Evolutionary conservation across 352 stramenopile genomes (phyloP).

Genomic region (Globisporangium uncinulatum): DNA sequence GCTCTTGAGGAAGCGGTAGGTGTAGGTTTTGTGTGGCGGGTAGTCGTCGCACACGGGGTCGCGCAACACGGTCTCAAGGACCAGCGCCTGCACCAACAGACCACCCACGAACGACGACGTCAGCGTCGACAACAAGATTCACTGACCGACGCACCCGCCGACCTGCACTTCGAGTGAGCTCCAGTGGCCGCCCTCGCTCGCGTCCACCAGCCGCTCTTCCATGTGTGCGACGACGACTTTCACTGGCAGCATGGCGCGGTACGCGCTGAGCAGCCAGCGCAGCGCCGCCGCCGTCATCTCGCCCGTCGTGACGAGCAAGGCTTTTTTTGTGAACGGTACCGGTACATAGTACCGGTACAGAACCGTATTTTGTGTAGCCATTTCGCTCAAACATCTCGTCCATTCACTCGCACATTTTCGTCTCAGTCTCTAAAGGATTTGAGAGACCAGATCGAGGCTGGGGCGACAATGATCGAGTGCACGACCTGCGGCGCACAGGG

Average conservation of each 20-base stretch:
- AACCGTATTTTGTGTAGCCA: too few species aligned
- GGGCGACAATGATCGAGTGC: constrained; percentile 57
- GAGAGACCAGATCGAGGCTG: too few species aligned
- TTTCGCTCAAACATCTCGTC: too few species aligned
- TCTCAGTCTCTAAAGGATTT: too few species aligned
- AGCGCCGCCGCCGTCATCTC: constrained; percentile 6
- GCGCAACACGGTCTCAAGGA: constrained; percentile 47
- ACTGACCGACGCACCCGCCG: neutral
- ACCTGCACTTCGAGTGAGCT: constrained; percentile 56
- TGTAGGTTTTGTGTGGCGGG: constrained; percentile 52
- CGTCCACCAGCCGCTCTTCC: constrained; percentile 18
- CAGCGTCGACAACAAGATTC: too few species aligned
- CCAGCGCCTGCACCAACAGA: constrained; percentile 26
- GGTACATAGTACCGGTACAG: too few species aligned
- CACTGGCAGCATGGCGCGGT: constrained; percentile 59
- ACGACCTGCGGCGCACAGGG: constrained; percentile 67
- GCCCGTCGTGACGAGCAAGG: constrained; percentile 1
- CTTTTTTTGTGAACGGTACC: neutral
- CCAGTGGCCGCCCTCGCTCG: constrained; percentile 24
- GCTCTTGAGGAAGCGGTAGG: constrained; percentile 64
- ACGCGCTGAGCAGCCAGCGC: constrained; percentile 44
- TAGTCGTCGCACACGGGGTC: constrained; percentile 58
- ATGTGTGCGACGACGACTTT: constrained; percentile 32
- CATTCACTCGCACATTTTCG: too few species aligned
- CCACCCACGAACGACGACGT: neutral